phyloP scores from a whole-genome alignment of 176 grass and related monocot species.

The Eleusine coracana region DNA sequence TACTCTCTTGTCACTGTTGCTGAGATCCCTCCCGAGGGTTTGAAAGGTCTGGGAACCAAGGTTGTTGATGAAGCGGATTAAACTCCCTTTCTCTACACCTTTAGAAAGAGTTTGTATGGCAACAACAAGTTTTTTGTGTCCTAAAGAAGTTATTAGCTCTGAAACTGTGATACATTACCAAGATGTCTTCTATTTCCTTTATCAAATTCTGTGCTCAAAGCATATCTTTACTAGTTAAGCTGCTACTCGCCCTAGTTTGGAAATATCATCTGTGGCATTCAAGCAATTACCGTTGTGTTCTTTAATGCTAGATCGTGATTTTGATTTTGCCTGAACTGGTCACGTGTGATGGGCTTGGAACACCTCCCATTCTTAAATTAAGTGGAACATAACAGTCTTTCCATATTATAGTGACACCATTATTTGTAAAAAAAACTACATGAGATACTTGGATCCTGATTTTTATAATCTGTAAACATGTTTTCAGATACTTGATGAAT shows the following conservation, averaged over 20 bases:
- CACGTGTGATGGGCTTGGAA: too few species aligned
- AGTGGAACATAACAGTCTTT: too few species aligned
- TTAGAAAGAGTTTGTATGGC: slow-evolving; percentile 30
- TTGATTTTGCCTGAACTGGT: background rate
- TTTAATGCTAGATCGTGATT: background rate
- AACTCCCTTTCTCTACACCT: background rate
- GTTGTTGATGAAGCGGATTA: slow-evolving; percentile 73
- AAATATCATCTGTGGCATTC: background rate
- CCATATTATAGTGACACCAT: too few species aligned
- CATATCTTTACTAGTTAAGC: background rate
- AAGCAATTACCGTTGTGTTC: background rate
- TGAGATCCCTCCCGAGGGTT: slow-evolving; percentile 71
- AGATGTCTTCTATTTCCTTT: slow-evolving; percentile 20
- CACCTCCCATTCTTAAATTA: background rate
- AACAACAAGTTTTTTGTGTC: slow-evolving; percentile 30
- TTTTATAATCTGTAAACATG: too few species aligned
- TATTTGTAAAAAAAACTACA: too few species aligned
- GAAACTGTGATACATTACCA: slow-evolving; percentile 28
- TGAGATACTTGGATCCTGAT: too few species aligned
- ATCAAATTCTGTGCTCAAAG: background rate
- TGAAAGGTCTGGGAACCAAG: slow-evolving; percentile 85
- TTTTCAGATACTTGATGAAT: too few species aligned
- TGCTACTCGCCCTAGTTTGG: background rate
- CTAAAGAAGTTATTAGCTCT: slow-evolving; percentile 37
- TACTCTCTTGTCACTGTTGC: slow-evolving; percentile 75